Base-by-base conservation (phyloP, 2,329 filamentous ascomycete species). In the Cladosporium velox region DNA sequence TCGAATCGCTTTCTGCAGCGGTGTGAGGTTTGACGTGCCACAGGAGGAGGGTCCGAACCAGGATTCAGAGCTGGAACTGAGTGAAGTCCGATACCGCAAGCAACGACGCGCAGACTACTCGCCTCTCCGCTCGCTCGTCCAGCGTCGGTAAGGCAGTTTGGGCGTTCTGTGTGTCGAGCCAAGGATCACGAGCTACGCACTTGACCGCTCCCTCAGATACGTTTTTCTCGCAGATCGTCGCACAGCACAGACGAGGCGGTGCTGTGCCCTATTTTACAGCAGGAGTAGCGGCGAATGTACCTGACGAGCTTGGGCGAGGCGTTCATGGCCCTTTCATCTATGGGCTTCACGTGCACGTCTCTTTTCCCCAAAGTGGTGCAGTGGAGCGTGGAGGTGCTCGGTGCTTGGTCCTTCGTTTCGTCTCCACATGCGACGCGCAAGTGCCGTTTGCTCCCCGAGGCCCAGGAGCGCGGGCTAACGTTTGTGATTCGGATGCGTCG, bases 401-500 rank as follows among this genome's bases (percentile, higher is more conserved):
- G 28, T 30, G 18, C 30, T 58, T 32, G 34, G 57, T 38, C 35
- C 24, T 55, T 47, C 41, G 52, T 21, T 30, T 30, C 52, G 28
- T 44, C 59, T 49, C 59, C 59, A 49, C 59, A 24, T 15, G n/a
- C 59, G 59, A 61, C 59, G 59, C 59, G 44, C 59, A 61, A 61
- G 59, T 61, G 59, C 59, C 59, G 86, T 91, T 76, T 96, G 91
- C 47, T 92, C 87, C 58, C 89, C 88, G 77, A 95, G 1, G 92
- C 91, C 83, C 89, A 90, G 76, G 96, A 96, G 75, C 95, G 91
- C 64, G 90, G 87, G 26, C 90, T 92, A 70, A 96, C 96, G 73
- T 96, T 91, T 0, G 91, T 94, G 62, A 96, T 89, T 54, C 30
- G 59, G 26, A 51, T 32, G 41, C 59, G 14, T 58, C 57, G 18